Conservation (phyloP, 1,139 yeast genomes). For the Dujonia santamariae region DNA sequence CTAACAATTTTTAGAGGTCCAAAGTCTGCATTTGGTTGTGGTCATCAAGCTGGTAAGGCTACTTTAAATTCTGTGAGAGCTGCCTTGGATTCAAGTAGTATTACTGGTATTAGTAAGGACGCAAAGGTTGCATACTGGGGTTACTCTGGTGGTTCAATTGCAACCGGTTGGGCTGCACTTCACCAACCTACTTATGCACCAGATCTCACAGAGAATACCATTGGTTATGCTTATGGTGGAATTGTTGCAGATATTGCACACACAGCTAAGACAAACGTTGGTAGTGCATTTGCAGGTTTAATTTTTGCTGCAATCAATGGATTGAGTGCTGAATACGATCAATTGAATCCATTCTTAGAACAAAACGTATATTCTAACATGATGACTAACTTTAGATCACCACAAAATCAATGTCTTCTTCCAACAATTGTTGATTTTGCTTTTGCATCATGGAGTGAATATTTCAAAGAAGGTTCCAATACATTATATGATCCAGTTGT, state of each 20-base stretch:
- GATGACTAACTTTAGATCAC: not conserved
- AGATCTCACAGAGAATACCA: slow-evolving; percentile 13
- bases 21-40: slow-evolving; percentile 27
- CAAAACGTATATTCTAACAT: slow-evolving; percentile 8
- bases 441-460: slow-evolving; percentile 3
- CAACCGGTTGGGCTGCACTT: slow-evolving; percentile 37
- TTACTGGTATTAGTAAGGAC: slow-evolving; percentile 25
- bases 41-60: slow-evolving; percentile 29
- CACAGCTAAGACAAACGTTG: slow-evolving; percentile 18
- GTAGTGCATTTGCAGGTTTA: slow-evolving; percentile 21
- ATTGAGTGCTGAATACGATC: slow-evolving; percentile 12
- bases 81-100: slow-evolving; percentile 19
- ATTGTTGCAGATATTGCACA: slow-evolving; percentile 14
- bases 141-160: slow-evolving; percentile 39
- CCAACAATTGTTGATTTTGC: slow-evolving; percentile 1
- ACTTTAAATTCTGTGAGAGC: slow-evolving; percentile 32
- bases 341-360: slow-evolving; percentile 6
- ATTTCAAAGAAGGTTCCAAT: not conserved
- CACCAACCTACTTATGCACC: slow-evolving; percentile 24
- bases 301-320: slow-evolving; percentile 19
- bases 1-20: no score
- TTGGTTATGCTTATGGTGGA: slow-evolving; percentile 20
- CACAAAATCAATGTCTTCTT: slow-evolving; percentile 3
- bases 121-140: slow-evolving; percentile 35
- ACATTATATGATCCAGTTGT: slow-evolving; percentile 1